Evolutionary conservation across 371 early-diverging fungal species (phyloP).

Genomic region (Coemansia linderi): DNA sequence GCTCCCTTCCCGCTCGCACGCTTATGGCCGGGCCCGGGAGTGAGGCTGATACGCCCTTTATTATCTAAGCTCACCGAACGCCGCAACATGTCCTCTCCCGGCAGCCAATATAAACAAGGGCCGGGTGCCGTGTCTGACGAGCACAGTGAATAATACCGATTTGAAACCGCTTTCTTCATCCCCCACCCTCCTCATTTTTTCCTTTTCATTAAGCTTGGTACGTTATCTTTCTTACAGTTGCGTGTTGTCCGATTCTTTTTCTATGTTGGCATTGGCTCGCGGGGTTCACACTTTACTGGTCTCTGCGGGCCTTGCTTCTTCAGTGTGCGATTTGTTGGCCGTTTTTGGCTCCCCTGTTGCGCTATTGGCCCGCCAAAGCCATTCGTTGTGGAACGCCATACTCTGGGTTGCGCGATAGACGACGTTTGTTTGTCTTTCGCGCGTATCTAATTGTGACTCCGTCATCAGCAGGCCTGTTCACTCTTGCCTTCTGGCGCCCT

Average conservation of each 20-base stretch:
- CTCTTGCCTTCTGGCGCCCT: neutral
- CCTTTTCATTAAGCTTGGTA: neutral
- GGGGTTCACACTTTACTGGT: too few relatives aligned
- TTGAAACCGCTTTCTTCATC: neutral
- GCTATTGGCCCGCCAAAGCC: too few relatives aligned
- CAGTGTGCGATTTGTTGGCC: too few relatives aligned
- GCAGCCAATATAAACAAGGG: slow-evolving; percentile 1
- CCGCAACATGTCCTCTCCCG: neutral
- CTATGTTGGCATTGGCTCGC: too few relatives aligned
- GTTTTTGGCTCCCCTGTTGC: too few relatives aligned
- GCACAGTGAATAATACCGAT: neutral
- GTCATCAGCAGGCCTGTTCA: neutral
- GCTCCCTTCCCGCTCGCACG: neutral
- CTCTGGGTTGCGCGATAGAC: too few relatives aligned
- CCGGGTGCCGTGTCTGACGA: neutral
- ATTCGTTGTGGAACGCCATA: too few relatives aligned
- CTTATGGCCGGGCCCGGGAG: neutral
- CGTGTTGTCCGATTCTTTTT: neutral
- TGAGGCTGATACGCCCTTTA: neutral
- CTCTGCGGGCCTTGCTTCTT: too few relatives aligned
- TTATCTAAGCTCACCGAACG: neutral
- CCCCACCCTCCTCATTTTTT: neutral
- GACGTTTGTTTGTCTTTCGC: neutral
- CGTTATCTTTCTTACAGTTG: neutral
- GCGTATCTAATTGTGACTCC: neutral